Evolutionary conservation across 495 filamentous ascomycete species (phyloP), one percentile per base, ranked within the genome.

Genomic region (Cercophora sp.): DNA sequence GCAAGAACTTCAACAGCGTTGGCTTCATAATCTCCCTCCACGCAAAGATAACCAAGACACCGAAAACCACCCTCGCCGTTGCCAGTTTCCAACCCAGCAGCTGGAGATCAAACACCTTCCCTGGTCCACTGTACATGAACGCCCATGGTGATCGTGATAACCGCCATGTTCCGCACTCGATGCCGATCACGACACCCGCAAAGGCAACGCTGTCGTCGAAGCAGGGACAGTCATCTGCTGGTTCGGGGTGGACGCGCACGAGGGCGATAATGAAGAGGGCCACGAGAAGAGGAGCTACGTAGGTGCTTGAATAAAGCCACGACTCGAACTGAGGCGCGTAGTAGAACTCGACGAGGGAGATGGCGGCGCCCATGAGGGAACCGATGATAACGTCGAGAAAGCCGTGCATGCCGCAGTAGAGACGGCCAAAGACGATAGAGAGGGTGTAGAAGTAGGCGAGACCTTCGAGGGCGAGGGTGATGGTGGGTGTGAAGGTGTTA

Each of bases 381-480:
- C 93, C 93, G 55, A 91, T 63, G 11, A 89, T 69, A 10, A 95
- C 88, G 67, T 98, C 93, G 34, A 96, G 73, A 70, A 98, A 93
- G 29, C 93, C 93, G 70, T 98, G 93, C 93, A 98, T 98, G 44
- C 93, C 93, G 64, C 93, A 97, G 70, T 97, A 97, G 19, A 98
- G 71, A 39, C 93, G 82, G 18, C 93, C 93, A 48, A 97, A 60
- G 22, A 96, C 75, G 56, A 98, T 96, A 19, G 91, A 96, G n/a
- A 82, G 65, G 9, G 87, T 89, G 61, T 97, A 98, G 46, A 85
- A 79, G 66, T 91, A 94, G 9, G 84, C 82, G 5, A 87, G 62
- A 2, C 56, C 64, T 61, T 93, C 84, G 27, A 90, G 71, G 4
- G 79, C 61, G n/a, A 84, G 31, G 46, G 75, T 82, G 2, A 79